Evolutionary conservation across 164 flowering plant genomes (phyloP), one percentile per base, ranked within the genome.

Genomic region (Magnolia kwangsiensis): DNA sequence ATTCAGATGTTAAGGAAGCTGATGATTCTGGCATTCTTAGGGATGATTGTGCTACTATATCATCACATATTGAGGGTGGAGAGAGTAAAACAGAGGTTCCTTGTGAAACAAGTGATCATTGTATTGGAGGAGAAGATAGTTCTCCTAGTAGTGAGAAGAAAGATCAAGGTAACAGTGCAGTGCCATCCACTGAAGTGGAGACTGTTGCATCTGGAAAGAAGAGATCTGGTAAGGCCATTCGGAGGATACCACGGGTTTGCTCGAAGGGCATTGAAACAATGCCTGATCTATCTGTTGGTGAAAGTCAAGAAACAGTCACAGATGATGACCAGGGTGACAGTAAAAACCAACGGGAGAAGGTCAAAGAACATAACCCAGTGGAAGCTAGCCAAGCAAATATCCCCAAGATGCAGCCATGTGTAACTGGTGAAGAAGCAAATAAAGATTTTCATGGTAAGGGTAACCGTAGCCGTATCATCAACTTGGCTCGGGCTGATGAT

Each of bases 391-490:
- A 74, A 16, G 24, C 37, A 29, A 74, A 67, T 50, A 70, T 74
- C 18, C 77, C 81, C 10, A 78, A 77, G 63, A 66, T 49, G 4
- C 87, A 86, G 67, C 18, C 79, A 66, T 72, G 78, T 75, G 24
- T 64, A 14, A 82, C 75, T 78, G 75, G 63, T 68, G 79, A 82
- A 74, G 83, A 78, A 79, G 81, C 78, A 55, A 70, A 72, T 65
- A 89, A 83, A 77, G 88, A 82, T 77, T 76, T 72, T 55, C 81
- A 51, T 45, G 51, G 45, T 83, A 86, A 80, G 76, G 83, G 84
- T 72, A 83, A 75, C 24, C 75, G 75, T 23, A 84, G 87, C 75
- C 82, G 92, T 78, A 86, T 89, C 27, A 89, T 91, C 69, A 85
- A 83, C 82, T 83, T 91, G 83, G 59, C 88, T 69, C 83, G 85